phyloP scores from a whole-genome alignment of 2,329 filamentous ascomycete genomes.

The Cladophialophora immunda region DNA sequence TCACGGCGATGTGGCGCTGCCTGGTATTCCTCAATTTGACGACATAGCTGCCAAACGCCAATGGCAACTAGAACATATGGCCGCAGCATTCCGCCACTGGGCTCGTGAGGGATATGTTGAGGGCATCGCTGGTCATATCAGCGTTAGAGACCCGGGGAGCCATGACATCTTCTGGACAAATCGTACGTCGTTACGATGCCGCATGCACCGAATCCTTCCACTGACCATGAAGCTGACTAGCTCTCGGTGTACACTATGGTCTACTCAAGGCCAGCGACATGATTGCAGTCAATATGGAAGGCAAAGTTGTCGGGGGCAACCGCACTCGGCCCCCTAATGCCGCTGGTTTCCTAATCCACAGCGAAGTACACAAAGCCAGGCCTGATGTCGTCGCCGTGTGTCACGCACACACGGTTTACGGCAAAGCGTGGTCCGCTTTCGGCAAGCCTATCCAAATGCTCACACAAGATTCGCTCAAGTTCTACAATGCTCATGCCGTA shows the following conservation, averaged over 20 bases:
- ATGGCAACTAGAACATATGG: conserved; percentile 72
- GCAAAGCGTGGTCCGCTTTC: conserved; percentile 73
- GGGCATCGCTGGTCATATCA: conserved; percentile 74
- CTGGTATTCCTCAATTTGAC: conserved; percentile 62
- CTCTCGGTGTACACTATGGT: conserved; percentile 70
- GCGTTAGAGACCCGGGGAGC: conserved; percentile 70
- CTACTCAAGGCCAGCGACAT: conserved; percentile 71
- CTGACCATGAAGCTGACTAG: not conserved
- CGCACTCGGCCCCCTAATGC: conserved; percentile 67
- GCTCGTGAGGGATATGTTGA: conserved; percentile 71
- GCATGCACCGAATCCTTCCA: not conserved
- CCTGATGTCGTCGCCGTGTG: conserved; percentile 72
- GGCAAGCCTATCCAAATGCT: conserved; percentile 60
- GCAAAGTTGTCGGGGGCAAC: conserved; percentile 71
- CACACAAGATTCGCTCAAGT: conserved; percentile 44
- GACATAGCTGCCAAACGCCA: conserved; percentile 64
- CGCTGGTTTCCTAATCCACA: conserved; percentile 75
- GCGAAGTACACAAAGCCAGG: conserved; percentile 71
- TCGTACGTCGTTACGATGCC: conserved; percentile 28
- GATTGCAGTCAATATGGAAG: conserved; percentile 70
- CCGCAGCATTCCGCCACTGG: conserved; percentile 73
- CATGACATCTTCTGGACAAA: conserved; percentile 73
- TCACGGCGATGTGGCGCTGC: conserved; percentile 30
- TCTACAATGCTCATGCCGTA: conserved; percentile 66
- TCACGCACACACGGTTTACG: conserved; percentile 71